phyloP scores from a whole-genome alignment of 2,329 filamentous ascomycete genomes.

The Aschersonia sp. region DNA sequence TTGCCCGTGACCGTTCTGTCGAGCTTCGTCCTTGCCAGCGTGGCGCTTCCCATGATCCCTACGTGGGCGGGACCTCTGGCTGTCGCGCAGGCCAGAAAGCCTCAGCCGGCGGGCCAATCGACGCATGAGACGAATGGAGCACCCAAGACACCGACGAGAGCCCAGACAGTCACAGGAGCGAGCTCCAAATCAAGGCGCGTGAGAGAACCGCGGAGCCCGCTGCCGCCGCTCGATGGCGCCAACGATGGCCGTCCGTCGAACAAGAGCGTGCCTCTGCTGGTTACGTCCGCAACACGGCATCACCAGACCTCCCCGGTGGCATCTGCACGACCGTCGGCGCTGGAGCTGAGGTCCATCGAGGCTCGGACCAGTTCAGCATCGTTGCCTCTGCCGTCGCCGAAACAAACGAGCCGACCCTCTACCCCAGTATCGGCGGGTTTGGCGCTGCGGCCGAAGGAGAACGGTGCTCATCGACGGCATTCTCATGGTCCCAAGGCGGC shows the following conservation, averaged over 20 bases:
- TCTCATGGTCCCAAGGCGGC: conserved; percentile 45
- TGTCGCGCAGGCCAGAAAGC: conserved; percentile 68
- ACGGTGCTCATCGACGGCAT: conserved; percentile 38
- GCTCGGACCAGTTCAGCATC: conserved; percentile 55
- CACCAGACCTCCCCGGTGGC: conserved; percentile 20
- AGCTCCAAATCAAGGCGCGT: conserved; percentile 35
- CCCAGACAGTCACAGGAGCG: conserved; percentile 47
- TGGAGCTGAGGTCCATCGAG: conserved; percentile 40
- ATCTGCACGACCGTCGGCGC: conserved; percentile 28
- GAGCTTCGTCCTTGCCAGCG: conserved; percentile 64
- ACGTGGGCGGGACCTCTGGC: conserved; percentile 67
- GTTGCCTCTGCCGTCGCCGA: conserved; percentile 46
- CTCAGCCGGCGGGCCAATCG: conserved; percentile 29
- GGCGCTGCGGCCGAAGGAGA: conserved; percentile 28
- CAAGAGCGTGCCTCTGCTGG: conserved; percentile 10
- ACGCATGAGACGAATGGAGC: conserved; percentile 19
- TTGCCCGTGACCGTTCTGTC: conserved; percentile 68
- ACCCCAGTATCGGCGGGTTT: conserved; percentile 44
- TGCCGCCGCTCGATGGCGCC: conserved; percentile 20
- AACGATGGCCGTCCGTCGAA: conserved; percentile 13
- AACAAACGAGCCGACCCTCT: conserved; percentile 33
- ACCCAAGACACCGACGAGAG: conserved; percentile 40
- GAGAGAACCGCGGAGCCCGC: conserved; percentile 28
- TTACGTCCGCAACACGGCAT: conserved; percentile 9
- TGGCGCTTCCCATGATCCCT: conserved; percentile 63